Evolutionary conservation across 164 flowering plant species (phyloP).

Genomic region (Kingdonia uniflora): DNA sequence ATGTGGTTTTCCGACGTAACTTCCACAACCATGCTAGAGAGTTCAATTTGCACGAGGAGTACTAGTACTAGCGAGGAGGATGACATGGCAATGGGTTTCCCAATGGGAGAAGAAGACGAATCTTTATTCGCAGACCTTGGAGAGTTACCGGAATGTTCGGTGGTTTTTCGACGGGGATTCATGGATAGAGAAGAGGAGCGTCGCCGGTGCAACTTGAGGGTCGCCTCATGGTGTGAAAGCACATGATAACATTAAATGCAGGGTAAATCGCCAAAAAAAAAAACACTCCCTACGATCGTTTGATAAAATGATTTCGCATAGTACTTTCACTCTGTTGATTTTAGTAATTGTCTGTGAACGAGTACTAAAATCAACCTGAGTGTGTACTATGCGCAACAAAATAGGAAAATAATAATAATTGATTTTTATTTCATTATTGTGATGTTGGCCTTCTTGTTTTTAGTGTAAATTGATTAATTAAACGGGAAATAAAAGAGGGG

Average conservation of each 20-base stretch:
- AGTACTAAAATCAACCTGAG: constrained; percentile 17
- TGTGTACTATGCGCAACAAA: constrained; percentile 21
- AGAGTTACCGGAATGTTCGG: constrained; percentile 82
- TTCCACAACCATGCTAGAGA: constrained; percentile 37
- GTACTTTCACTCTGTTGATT: too few species aligned
- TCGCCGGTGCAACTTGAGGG: constrained; percentile 17
- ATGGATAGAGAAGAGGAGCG: constrained; percentile 18
- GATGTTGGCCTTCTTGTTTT: constrained; percentile 10
- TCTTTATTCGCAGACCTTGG: constrained; percentile 79
- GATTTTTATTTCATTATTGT: constrained; percentile 5
- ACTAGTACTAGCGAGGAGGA: constrained; percentile 9
- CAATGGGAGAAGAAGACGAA: constrained; percentile 66
- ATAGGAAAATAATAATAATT: constrained; percentile 1
- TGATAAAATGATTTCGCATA: too few species aligned
- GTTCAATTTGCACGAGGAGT: constrained; percentile 33
- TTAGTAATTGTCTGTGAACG: constrained; percentile 2
- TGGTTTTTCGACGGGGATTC: constrained; percentile 48
- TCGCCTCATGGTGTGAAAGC: constrained; percentile 36
- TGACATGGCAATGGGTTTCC: constrained; percentile 35
- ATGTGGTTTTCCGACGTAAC: constrained; percentile 49
- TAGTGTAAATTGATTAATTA: constrained; percentile 16
- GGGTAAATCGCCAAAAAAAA: too few species aligned
- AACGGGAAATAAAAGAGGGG: constrained; percentile 2
- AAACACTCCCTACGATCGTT: too few species aligned
- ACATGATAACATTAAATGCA: too few species aligned